Conservation (phyloP, 331 rosid species). For the Quercus lobata region DNA sequence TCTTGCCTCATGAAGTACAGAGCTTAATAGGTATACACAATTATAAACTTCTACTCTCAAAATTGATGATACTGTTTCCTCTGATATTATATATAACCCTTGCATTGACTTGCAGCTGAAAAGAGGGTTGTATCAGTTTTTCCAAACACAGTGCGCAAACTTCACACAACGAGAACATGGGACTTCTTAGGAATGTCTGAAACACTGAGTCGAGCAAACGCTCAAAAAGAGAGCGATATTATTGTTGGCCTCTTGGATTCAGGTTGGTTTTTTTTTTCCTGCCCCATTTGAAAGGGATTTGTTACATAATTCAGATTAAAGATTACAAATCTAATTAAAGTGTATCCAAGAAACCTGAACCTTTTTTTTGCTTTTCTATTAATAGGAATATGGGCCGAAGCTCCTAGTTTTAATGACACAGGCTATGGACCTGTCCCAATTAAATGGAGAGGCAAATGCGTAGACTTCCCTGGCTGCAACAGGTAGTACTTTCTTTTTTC, state of each 20-base stretch:
- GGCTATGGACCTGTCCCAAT: conserved; percentile 69
- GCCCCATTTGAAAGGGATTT: too few relatives aligned
- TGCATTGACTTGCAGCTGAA: conserved; percentile 30
- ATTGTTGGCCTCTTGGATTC: conserved; percentile 72
- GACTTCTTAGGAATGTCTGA: conserved; percentile 61
- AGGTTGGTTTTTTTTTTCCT: conserved; percentile 29
- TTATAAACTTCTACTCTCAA: background rate
- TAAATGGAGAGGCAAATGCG: conserved; percentile 76
- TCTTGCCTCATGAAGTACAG: conserved; percentile 75
- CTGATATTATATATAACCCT: background rate
- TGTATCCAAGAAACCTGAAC: background rate
- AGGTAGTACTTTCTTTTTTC: conserved; percentile 28
- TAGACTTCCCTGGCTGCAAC: conserved; percentile 64
- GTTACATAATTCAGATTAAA: too few relatives aligned
- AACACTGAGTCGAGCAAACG: conserved; percentile 13
- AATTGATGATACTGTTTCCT: background rate
- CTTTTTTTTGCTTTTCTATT: background rate
- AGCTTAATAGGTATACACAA: conserved; percentile 35
- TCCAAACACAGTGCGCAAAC: conserved; percentile 35
- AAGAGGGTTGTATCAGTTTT: conserved; percentile 69
- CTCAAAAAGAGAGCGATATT: conserved; percentile 41
- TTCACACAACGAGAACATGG: conserved; percentile 91
- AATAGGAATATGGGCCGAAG: conserved; percentile 58
- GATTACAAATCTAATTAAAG: too few relatives aligned
- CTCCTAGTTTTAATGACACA: conserved; percentile 62